Percentiles rank a stretch among this genome's conserved stretches.
Conservation (phyloP, 768 basidiomycete genomes). For the Coprinellus micaceus region DNA sequence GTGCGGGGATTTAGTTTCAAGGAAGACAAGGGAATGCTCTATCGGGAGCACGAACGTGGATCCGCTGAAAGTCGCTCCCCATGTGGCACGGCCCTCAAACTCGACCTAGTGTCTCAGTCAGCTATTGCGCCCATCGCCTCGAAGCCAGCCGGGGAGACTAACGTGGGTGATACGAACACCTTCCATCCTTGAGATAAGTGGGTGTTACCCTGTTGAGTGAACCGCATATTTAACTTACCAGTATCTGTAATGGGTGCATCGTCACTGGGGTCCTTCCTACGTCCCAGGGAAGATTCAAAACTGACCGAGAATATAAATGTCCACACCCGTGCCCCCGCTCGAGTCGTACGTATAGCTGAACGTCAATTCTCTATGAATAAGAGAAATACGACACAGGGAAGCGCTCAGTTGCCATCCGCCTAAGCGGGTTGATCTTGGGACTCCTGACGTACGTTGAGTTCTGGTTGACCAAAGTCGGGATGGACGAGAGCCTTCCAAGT, state of each 20-base stretch:
- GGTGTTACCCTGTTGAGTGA: not conserved
- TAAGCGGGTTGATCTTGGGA: too few species aligned
- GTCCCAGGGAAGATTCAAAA: not conserved
- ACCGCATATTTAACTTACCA: conserved; percentile 11
- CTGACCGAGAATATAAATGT: conserved; percentile 37
- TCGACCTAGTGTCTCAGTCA: not conserved
- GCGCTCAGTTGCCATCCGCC: too few species aligned
- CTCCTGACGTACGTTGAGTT: too few species aligned
- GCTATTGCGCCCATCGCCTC: not conserved
- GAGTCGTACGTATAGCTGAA: conserved; percentile 23
- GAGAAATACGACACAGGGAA: too few species aligned
- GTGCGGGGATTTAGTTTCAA: not conserved
- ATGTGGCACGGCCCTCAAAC: conserved; percentile 23
- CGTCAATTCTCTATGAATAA: conserved; percentile 13
- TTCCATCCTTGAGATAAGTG: conserved; percentile 11
- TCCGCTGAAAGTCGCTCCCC: conserved; percentile 33
- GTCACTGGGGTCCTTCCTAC: not conserved
- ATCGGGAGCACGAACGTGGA: conserved; percentile 15
- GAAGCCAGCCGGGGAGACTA: not conserved
- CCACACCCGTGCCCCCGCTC: conserved; percentile 31
- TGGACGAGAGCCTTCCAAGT: conserved; percentile 21
- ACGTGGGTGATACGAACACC: conserved; percentile 12
- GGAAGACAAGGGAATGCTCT: not conserved
- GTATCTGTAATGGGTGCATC: conserved; percentile 22
- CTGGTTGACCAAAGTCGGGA: not conserved